These are phyloP conservation scores for Jaltomata sinuosa DNA, from an alignment of 257 asterid genomes.

Conservation along the genomic window DNA sequence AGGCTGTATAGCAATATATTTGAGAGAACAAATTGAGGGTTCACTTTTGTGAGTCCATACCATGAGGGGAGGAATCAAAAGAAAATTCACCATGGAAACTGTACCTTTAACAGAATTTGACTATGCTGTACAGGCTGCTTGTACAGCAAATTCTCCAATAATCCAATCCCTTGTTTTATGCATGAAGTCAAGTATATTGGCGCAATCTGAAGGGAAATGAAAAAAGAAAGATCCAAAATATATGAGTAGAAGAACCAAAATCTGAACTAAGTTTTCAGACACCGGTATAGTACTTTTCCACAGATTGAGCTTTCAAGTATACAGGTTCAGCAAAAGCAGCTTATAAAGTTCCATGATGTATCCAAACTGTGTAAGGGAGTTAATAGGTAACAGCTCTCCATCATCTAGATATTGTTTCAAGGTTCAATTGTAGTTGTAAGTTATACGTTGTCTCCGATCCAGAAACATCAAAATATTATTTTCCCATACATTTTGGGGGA, in stretches of 20 bases:
- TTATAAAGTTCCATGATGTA: not conserved
- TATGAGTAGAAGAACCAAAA: conserved; percentile 2
- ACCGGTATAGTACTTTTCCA: not conserved
- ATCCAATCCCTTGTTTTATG: conserved; percentile 70
- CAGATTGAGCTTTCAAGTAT: not conserved
- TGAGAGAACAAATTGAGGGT: not conserved
- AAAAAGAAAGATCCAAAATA: not conserved
- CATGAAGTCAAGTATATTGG: conserved; percentile 83
- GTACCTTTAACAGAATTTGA: conserved; percentile 75
- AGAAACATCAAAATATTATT: not conserved
- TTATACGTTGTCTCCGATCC: not conserved
- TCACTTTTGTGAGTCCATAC: too few relatives aligned
- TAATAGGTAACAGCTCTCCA: not conserved
- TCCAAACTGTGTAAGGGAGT: not conserved
- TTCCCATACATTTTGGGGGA: not conserved
- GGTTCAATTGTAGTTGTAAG: not conserved
- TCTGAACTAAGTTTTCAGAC: not conserved
- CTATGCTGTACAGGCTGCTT: conserved; percentile 78
- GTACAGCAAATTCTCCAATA: conserved; percentile 66
- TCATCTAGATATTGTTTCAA: not conserved
- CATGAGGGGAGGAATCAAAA: not conserved
- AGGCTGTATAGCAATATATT: not conserved
- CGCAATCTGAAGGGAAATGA: conserved; percentile 49
- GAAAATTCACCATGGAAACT: not conserved
- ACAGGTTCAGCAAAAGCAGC: not conserved